A percentile compares a stretch with the other conserved stretches of the same genome.
phyloP scores from a whole-genome alignment of 441 rosid species.

The Gossypium schwendimanii region DNA sequence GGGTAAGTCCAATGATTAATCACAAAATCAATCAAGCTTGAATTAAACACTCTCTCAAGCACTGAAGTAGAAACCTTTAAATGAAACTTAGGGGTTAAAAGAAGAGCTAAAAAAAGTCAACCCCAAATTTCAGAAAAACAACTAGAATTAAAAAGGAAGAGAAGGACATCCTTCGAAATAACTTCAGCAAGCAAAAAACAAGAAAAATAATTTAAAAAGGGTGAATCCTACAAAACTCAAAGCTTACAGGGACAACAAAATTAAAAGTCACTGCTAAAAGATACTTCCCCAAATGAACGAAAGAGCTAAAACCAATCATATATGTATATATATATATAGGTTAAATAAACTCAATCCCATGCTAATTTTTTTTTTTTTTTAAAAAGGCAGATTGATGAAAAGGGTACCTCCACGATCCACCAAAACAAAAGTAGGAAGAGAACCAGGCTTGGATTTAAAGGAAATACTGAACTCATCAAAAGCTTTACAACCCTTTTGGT shows the following conservation, averaged over 20 bases:
- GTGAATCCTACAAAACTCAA: not conserved
- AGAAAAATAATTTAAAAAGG: not conserved
- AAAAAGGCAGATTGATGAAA: not conserved
- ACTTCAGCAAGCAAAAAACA: not conserved
- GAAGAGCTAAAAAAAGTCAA: not conserved
- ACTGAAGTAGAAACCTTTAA: not conserved
- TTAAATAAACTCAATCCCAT: not conserved
- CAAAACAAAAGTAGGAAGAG: constrained; percentile 77
- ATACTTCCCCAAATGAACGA: not conserved
- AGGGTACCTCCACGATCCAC: constrained; percentile 86
- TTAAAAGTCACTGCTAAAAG: not conserved
- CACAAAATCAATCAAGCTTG: not conserved
- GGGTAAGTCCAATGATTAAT: not conserved
- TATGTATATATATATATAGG: not conserved
- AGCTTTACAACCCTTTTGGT: constrained; percentile 69
- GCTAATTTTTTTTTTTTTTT: not conserved
- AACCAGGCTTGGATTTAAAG: constrained; percentile 71
- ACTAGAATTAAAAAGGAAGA: not conserved
- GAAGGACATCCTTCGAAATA: constrained; percentile 4
- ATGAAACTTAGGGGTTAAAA: not conserved
- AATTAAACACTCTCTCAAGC: not conserved
- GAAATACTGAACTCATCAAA: constrained; percentile 61
- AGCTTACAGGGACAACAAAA: not conserved
- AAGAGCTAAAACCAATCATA: not conserved
- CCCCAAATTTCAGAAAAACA: not conserved